These are phyloP conservation scores for Cyclotella baltica DNA, from an alignment of 108 stramenopile species.

Conservation along the genomic window DNA sequence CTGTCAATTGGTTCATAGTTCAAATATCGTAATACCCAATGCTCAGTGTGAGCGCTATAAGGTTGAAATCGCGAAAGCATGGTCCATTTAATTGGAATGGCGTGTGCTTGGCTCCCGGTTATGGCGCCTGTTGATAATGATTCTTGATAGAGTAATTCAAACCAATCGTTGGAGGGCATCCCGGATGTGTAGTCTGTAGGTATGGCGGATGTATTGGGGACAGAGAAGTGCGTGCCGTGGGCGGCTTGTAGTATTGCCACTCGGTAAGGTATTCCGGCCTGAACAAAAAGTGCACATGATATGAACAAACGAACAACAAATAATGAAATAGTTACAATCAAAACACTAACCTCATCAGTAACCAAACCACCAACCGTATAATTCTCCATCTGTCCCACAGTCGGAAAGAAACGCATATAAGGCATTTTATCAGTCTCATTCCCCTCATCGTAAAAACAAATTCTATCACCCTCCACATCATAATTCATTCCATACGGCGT, in stretches of 20 bases:
- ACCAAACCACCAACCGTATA: slow-evolving; percentile 29
- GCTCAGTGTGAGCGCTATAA: slow-evolving; percentile 38
- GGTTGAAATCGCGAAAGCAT: slow-evolving; percentile 36
- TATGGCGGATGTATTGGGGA: background rate
- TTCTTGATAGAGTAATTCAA: slow-evolving; percentile 23
- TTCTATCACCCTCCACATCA: background rate
- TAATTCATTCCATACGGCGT: slow-evolving; percentile 8
- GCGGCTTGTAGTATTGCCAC: slow-evolving; percentile 16
- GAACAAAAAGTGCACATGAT: background rate
- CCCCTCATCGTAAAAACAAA: slow-evolving; percentile 4
- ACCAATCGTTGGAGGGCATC: slow-evolving; percentile 38
- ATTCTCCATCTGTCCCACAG: slow-evolving; percentile 36
- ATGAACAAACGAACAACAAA: background rate
- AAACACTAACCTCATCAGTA: slow-evolving; percentile 16
- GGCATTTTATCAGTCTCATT: slow-evolving; percentile 4
- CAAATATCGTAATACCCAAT: slow-evolving; percentile 36
- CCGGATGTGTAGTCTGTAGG: slow-evolving; percentile 11
- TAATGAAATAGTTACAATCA: background rate
- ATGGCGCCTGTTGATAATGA: background rate
- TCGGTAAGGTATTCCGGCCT: slow-evolving; percentile 43
- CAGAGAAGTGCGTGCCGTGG: slow-evolving; percentile 24
- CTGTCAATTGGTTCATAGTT: slow-evolving; percentile 34
- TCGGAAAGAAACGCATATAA: slow-evolving; percentile 44
- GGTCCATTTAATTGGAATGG: slow-evolving; percentile 37
- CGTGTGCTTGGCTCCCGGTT: background rate